Evolutionary conservation across 768 basidiomycete species (phyloP).

Genomic region (Pseudohyphozyma bogoriensis): DNA sequence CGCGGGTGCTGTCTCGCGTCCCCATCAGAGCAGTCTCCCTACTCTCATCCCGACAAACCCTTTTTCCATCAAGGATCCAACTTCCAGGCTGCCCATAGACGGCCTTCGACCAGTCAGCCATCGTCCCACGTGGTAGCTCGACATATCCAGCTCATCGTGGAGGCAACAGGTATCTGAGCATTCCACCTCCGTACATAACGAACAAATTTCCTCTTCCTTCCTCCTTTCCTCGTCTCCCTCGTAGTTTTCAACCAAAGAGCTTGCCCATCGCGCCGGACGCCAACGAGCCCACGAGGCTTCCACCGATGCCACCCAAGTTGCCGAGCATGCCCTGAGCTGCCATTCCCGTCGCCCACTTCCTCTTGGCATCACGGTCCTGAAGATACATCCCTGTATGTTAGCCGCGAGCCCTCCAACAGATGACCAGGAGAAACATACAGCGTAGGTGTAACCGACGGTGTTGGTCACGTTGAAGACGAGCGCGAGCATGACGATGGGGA

Average conservation of each 20-base stretch:
- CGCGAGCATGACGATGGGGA: constrained; percentile 88
- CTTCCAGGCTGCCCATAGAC: too few relatives aligned
- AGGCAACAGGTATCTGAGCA: too few relatives aligned
- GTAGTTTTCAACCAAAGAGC: constrained; percentile 49
- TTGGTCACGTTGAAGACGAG: constrained; percentile 94
- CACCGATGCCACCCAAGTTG: constrained; percentile 70
- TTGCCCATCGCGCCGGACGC: constrained; percentile 71
- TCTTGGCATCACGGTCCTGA: constrained; percentile 78
- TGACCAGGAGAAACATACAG: neutral
- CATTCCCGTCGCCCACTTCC: constrained; percentile 72
- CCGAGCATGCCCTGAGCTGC: constrained; percentile 61
- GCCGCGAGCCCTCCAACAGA: neutral
- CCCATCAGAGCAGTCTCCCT: too few relatives aligned
- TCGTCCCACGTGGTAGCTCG: too few relatives aligned
- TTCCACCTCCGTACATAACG: too few relatives aligned
- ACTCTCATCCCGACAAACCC: too few relatives aligned
- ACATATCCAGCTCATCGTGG: too few relatives aligned
- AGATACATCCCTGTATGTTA: constrained; percentile 30
- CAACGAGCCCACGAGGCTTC: constrained; percentile 68
- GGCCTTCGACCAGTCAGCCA: too few relatives aligned
- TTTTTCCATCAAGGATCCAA: too few relatives aligned
- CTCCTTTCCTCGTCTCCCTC: neutral
- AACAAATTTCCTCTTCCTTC: too few relatives aligned
- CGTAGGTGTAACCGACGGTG: constrained; percentile 91
- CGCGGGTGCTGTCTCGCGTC: too few relatives aligned